Evolutionary conservation across 2,329 filamentous ascomycete genomes (phyloP).

Genomic region (Pestalotiopsis sp.): DNA sequence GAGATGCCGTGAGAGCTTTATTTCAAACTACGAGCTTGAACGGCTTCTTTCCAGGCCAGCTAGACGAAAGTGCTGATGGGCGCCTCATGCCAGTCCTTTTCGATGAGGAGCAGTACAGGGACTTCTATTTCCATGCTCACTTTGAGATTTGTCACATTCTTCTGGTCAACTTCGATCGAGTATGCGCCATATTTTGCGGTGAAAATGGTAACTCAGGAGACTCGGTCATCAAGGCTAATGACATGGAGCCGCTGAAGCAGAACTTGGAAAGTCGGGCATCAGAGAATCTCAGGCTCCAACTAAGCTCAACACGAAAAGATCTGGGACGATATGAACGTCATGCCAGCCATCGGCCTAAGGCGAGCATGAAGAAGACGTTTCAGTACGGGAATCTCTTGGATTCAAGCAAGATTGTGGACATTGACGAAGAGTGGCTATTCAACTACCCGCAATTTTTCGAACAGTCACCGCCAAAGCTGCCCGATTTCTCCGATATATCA

Average conservation of each 20-base stretch:
- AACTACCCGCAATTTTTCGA: constrained; percentile 19
- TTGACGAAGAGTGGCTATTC: constrained; percentile 24
- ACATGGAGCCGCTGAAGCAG: neutral
- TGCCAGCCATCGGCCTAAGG: neutral
- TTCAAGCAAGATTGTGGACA: constrained; percentile 13
- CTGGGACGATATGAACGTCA: neutral
- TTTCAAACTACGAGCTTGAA: constrained; percentile 1
- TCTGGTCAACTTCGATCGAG: neutral
- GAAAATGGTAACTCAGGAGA: neutral
- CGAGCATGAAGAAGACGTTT: constrained; percentile 15
- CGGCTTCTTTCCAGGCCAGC: constrained; percentile 12
- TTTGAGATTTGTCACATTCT: constrained; percentile 15
- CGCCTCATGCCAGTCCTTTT: neutral
- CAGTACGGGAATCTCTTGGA: constrained; percentile 17
- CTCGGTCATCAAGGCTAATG: neutral
- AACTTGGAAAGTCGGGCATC: neutral
- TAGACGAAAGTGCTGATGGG: constrained; percentile 13
- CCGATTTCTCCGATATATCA: neutral
- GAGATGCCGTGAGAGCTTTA: neutral
- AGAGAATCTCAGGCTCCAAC: neutral
- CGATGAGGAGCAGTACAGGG: neutral
- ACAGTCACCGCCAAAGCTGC: neutral
- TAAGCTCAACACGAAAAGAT: neutral
- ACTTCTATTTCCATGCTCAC: constrained; percentile 15
- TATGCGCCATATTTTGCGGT: neutral